A percentile compares a stretch with the other conserved stretches of the same genome.
Conservation (phyloP, 1,284 basidiomycete species). For the Taiwanofungus camphoratus region DNA sequence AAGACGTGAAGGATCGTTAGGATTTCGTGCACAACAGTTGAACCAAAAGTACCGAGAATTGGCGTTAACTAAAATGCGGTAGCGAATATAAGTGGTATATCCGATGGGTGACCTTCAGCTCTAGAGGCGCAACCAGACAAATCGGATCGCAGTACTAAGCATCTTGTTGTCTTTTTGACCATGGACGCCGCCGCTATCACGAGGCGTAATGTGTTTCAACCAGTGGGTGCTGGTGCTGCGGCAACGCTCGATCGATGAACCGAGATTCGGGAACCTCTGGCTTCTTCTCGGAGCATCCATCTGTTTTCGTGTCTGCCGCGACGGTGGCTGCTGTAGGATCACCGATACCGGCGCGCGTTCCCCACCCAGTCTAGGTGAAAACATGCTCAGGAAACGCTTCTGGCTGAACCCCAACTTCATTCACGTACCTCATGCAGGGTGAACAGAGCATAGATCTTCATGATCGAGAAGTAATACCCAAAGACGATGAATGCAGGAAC, state of each 20-base stretch:
- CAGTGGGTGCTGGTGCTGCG: not conserved
- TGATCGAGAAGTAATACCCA: slow-evolving; percentile 62
- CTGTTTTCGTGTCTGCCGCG: slow-evolving; percentile 38
- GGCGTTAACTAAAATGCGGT: no score
- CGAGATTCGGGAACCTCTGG: not conserved
- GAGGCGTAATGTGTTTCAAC: not conserved
- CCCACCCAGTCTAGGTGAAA: slow-evolving; percentile 71
- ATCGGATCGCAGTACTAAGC: no score
- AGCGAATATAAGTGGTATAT: no score
- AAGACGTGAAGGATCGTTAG: no score
- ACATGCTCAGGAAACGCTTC: not conserved
- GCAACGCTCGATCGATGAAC: not conserved
- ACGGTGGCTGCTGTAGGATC: slow-evolving; percentile 69
- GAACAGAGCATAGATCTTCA: slow-evolving; percentile 30
- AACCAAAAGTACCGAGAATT: no score
- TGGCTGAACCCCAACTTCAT: not conserved
- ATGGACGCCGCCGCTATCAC: not conserved
- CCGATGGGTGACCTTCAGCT: no score
- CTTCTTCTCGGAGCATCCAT: not conserved
- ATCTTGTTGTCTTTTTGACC: no score
- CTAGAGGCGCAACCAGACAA: no score
- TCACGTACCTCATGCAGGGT: slow-evolving; percentile 28
- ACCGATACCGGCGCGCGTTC: slow-evolving; percentile 85
- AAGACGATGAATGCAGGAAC: slow-evolving; percentile 90
- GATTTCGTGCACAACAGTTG: no score